A percentile compares a stretch with the other conserved stretches of the same genome.
Evolutionary conservation across 2,329 filamentous ascomycete species (phyloP).

Genomic region (Capronia epimyces): DNA sequence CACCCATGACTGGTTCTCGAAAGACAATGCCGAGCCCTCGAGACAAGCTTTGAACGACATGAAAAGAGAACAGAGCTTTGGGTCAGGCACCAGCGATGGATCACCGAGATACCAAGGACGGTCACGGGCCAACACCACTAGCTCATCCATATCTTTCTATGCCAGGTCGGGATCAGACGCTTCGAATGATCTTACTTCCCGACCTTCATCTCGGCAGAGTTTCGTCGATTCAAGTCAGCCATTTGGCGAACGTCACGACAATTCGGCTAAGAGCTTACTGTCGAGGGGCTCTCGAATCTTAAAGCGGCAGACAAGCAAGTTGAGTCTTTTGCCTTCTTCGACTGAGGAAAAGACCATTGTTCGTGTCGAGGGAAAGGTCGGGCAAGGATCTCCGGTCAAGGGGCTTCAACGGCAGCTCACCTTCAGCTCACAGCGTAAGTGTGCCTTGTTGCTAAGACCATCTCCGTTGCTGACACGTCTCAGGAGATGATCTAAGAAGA

Average conservation of each 20-base stretch:
- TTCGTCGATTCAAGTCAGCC: slow-evolving; percentile 9
- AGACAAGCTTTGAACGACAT: slow-evolving; percentile 24
- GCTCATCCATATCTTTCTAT: slow-evolving; percentile 16
- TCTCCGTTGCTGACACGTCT: slow-evolving; percentile 2
- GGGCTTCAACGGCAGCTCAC: slow-evolving; percentile 10
- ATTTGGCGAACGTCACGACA: slow-evolving; percentile 18
- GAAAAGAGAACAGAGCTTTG: slow-evolving; percentile 18
- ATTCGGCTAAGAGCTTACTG: slow-evolving; percentile 38
- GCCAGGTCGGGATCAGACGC: slow-evolving; percentile 17
- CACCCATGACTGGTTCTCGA: slow-evolving; percentile 24
- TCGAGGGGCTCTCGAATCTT: slow-evolving; percentile 44
- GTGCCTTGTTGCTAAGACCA: background rate
- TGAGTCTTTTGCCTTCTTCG: slow-evolving; percentile 37
- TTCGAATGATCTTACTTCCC: slow-evolving; percentile 16
- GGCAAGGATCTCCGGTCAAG: slow-evolving; percentile 6
- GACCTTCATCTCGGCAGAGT: slow-evolving; percentile 20
- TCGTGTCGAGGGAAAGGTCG: slow-evolving; percentile 7
- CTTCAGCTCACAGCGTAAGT: slow-evolving; percentile 19
- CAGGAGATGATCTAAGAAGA: slow-evolving; percentile 42
- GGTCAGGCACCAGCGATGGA: slow-evolving; percentile 6
- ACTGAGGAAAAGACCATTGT: slow-evolving; percentile 34
- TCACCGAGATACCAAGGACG: slow-evolving; percentile 10
- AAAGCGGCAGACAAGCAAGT: slow-evolving; percentile 44
- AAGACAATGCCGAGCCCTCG: slow-evolving; percentile 19
- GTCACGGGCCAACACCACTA: slow-evolving; percentile 23